Evolutionary conservation across 2,329 filamentous ascomycete species (phyloP).

Genomic region (Penicillium sp.): DNA sequence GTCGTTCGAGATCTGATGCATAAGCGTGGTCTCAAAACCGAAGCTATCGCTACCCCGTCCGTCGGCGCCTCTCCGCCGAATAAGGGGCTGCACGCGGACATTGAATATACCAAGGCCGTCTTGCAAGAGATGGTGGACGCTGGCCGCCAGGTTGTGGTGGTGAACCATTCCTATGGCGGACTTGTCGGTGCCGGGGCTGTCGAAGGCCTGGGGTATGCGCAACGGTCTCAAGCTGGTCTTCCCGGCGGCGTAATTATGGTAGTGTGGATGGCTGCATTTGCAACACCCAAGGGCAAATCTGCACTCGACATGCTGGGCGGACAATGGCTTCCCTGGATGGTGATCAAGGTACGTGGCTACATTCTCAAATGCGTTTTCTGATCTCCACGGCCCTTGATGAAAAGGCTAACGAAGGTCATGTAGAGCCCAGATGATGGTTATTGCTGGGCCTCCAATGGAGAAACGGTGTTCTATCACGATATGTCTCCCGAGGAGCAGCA

Average conservation of each 20-base stretch:
- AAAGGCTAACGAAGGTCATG: neutral
- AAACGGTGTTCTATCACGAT: slow-evolving; percentile 32
- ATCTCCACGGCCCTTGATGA: neutral
- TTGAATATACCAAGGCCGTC: slow-evolving; percentile 27
- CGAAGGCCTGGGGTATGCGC: slow-evolving; percentile 25
- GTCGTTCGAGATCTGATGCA: slow-evolving; percentile 29
- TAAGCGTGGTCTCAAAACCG: slow-evolving; percentile 30
- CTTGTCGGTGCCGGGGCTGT: slow-evolving; percentile 28
- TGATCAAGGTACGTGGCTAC: slow-evolving; percentile 17
- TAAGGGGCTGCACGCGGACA: slow-evolving; percentile 36
- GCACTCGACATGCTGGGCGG: slow-evolving; percentile 29
- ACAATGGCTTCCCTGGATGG: slow-evolving; percentile 28
- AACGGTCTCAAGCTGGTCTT: slow-evolving; percentile 21
- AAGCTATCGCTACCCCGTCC: slow-evolving; percentile 27
- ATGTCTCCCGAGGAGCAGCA: slow-evolving; percentile 25
- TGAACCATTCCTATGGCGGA: slow-evolving; percentile 34
- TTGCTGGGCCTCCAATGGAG: slow-evolving; percentile 14
- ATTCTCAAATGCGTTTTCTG: neutral
- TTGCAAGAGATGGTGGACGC: slow-evolving; percentile 29
- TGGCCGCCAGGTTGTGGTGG: slow-evolving; percentile 25
- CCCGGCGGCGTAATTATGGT: slow-evolving; percentile 32
- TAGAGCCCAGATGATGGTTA: slow-evolving; percentile 19
- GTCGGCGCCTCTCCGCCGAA: slow-evolving; percentile 25
- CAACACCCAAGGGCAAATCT: slow-evolving; percentile 33
- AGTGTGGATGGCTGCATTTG: slow-evolving; percentile 36